Evolutionary conservation across 2,329 filamentous ascomycete species (phyloP), one percentile per base, ranked within the genome.

Genomic region (Aureobasidium namibiae): DNA sequence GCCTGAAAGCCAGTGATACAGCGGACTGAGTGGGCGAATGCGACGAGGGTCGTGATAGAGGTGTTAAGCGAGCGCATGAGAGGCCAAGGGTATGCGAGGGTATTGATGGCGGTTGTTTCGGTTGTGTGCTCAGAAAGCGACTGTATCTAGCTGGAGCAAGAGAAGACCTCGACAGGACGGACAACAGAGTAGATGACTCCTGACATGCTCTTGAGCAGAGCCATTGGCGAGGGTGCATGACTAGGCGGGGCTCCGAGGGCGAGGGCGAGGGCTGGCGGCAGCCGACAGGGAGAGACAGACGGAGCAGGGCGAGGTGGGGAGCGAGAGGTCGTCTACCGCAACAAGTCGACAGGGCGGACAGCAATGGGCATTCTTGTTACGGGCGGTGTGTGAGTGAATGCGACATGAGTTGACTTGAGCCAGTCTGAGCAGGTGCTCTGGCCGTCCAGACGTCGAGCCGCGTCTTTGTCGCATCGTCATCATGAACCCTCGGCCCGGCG

Each of bases 221-320:
- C 41, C 54, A 58, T 60, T 39, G 52, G 53, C 29, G 56, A 48
- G 34, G 50, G 41, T 56, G 42, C 56, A 42, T 56, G 49, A 11
- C 42, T 42, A 26, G 36, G 11, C n/a, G 50, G 16, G 23, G 14
- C 26, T 33, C 10, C 29, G 13, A 45, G 44, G 56, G 18, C 49
- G 44, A 14, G 11, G 48, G n/a, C 33, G n/a, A n/a, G n/a, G n/a
- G n/a, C n/a, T 7, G 23, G 31, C n/a, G 29, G 14, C 31, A 26
- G 56, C 44, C 13, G 18, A 13, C n/a, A n/a, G n/a, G n/a, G 31
- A 24, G 36, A n/a, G 21, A 16, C n/a, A n/a, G 31, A 10, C 8
- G 39, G 49, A 13, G 41, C 41, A 41, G 38, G 13, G 52, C 18
- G 52, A n/a, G 9, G 33, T 36, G 7, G 50, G 24, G 7, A 1